These are phyloP conservation scores for Ustulina deusta DNA, from an alignment of 2,329 filamentous ascomycete genomes.

Conservation along the genomic window DNA sequence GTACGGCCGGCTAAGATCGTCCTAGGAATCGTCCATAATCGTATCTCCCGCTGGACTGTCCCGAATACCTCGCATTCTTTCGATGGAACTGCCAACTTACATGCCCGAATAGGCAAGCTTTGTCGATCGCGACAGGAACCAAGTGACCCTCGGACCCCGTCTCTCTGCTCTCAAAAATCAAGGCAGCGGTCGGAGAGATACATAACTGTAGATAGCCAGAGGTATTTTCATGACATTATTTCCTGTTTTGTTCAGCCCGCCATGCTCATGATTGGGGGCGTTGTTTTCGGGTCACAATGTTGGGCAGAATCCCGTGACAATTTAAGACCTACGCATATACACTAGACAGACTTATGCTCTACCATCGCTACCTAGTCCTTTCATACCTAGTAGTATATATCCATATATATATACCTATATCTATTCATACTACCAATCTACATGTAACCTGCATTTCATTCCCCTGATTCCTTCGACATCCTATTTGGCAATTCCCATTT, in stretches of 20 bases:
- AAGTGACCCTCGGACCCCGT: constrained; percentile 23
- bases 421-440: constrained; percentile 15
- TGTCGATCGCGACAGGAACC: constrained; percentile 35
- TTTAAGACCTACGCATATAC: constrained; percentile 20
- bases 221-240: background rate
- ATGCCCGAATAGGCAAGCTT: constrained; percentile 35
- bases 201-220: constrained; percentile 15
- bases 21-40: constrained; percentile 10
- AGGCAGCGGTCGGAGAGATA: constrained; percentile 22
- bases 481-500: constrained; percentile 2
- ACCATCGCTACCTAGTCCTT: too few species aligned
- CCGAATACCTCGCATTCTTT: constrained; percentile 12
- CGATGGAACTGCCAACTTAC: constrained; percentile 17
- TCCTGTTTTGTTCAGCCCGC: constrained; percentile 6
- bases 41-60: constrained; percentile 6
- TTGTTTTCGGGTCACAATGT: constrained; percentile 20
- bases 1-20: constrained; percentile 19
- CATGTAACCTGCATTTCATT: constrained; percentile 14
- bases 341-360: background rate
- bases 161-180: constrained; percentile 19
- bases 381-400: background rate
- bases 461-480: background rate
- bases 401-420: background rate
- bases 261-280: constrained; percentile 7
- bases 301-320: constrained; percentile 25